Evolutionary conservation across 768 basidiomycete species (phyloP).

Genomic region (Daedalea quercina): DNA sequence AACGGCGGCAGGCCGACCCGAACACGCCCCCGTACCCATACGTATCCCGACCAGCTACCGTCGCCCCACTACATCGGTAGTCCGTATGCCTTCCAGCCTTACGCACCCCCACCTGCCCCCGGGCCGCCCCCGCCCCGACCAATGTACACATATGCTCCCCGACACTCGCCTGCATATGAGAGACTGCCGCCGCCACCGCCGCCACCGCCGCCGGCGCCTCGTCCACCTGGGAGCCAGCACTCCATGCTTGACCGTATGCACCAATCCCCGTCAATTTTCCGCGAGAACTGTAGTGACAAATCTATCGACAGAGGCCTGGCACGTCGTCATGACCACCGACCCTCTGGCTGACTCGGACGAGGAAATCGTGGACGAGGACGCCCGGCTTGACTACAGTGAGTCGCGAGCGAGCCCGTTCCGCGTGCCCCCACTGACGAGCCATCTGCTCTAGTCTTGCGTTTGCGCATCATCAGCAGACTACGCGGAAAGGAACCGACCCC

Average conservation of each 20-base stretch:
- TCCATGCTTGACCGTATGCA: conserved; percentile 61
- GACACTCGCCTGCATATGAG: conserved; percentile 26
- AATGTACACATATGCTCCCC: not conserved
- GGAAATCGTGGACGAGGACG: conserved; percentile 63
- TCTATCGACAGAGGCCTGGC: conserved; percentile 57
- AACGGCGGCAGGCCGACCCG: conserved; percentile 14
- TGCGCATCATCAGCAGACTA: conserved; percentile 53
- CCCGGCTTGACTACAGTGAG: conserved; percentile 61
- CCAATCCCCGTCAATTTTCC: not conserved
- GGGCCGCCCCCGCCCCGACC: conserved; percentile 2
- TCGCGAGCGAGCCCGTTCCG: not conserved
- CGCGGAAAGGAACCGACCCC: conserved; percentile 55
- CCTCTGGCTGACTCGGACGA: conserved; percentile 77
- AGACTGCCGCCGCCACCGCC: conserved; percentile 29
- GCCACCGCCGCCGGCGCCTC: conserved; percentile 17
- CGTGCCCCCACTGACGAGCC: not conserved
- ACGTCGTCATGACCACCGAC: conserved; percentile 57
- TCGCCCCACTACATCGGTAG: not conserved
- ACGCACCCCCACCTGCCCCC: conserved; percentile 1
- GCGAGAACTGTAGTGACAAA: not conserved
- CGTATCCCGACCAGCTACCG: conserved; percentile 2
- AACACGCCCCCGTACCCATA: conserved; percentile 8
- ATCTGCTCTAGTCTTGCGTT: conserved; percentile 42
- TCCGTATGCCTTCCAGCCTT: not conserved
- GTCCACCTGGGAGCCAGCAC: conserved; percentile 9